Base-by-base conservation (phyloP, 257 asterid species). In the Nicotiana undulata region DNA sequence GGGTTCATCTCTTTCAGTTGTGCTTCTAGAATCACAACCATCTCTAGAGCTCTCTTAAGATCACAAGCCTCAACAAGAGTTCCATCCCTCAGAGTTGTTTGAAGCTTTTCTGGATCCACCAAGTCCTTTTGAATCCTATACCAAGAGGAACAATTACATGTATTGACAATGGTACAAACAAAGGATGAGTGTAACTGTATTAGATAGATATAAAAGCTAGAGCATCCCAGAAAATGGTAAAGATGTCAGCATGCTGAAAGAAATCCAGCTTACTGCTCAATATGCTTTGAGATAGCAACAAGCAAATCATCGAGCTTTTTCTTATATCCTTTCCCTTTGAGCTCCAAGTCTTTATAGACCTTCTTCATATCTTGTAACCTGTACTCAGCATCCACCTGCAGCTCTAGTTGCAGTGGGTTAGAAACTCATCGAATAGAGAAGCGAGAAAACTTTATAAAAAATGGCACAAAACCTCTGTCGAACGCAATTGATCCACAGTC, bases 1-100 rank as follows among this genome's bases (percentile, higher is more conserved):
- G 99, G 99, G 83, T 87, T 96, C 97, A 94, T 90, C 84, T 96
- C 99, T 83, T 92, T 93, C 86, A 94, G 83, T 88, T 94, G 98
- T 80, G 98, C 98, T 82, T 94, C 98, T 75, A 96, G 93, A 80
- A 96, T 92, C 18, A 93, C 90, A 88, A 94, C 94, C 91, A 82
- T 91, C 89, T 92, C 98, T 59, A 96, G 93, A 79, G 93, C 93
- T 83, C 86, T 85, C 86, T 87, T 90, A 82, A 94, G 95, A 82
- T 88, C 94, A 83, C 85, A 87, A 81, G 86, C 63, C 78, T 88
- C 90, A 65, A 63, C 86, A 80, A 92, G 94, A 82, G 91, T 72
- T 86, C 44, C 90, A 81, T 94, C 99, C 31, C 89, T 82, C 75
- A 94, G 51, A 61, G 91, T 79, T 63, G 89, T 82, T 85, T 92